Evolutionary conservation across 192 early-diverging fungal species (phyloP), one percentile per base, ranked within the genome.

Genomic region (Linnemannia hyalina): DNA sequence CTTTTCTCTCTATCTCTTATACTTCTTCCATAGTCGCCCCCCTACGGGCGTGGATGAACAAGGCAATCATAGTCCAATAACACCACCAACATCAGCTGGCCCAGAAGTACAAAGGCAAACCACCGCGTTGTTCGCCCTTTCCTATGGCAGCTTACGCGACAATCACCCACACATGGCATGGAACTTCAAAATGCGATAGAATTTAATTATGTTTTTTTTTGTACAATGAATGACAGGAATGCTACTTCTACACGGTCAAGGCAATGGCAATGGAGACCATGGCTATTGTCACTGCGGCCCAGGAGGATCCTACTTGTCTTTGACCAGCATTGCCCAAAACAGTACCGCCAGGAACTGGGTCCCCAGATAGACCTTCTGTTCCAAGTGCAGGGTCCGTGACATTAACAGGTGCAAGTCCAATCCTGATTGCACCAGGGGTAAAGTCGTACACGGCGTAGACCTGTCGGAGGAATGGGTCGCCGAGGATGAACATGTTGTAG

Each of bases 401-500:
- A 54, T 78, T 81, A 36, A 86, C 52, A 11, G 80, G 74, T 42
- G 84, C 84, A 26, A 86, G 26, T 7, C 84, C 76, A 40, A 86
- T 86, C 72, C 42, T 77, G 26, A 49, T 78, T 40, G 84, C 75
- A 23, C 79, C 84, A n/a, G 84, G 75, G 3, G 84, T 86, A 74
- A 86, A 86, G 40, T 86, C 79, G 49, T 86, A 86, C 1, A 86
- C 84, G 16, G 76, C 63, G 63, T 86, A 86, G 41, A 86, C 79
- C 49, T 86, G 84, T 68, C 84, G 70, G 41, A 86, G 47, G 79
- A 86, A 86, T 0, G 84, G 84, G 41, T 86, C 84, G 1, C 84
- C 84, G 6, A 86, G 75, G 65, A 86, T 86, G 57, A 72, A 86
- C 79, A 86, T 86, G 40, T 86, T 73, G 36, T 86, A 86, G 65